Conservation (phyloP, 805 yeast species). For the Myxozyma nipponensis region DNA sequence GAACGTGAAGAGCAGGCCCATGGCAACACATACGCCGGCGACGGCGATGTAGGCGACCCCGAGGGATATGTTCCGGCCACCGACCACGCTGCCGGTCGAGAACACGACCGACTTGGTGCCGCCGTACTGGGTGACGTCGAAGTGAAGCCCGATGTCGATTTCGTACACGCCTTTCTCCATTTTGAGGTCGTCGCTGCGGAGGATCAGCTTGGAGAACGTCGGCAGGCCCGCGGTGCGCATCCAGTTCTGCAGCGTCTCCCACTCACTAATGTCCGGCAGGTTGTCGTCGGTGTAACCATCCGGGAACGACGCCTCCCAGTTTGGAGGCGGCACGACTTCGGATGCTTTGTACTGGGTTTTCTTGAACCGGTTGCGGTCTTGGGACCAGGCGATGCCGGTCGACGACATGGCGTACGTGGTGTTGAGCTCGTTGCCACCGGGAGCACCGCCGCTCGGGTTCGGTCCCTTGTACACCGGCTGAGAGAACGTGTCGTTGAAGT, state of each 20-base stretch:
- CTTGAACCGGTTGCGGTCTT: slow-evolving; percentile 70
- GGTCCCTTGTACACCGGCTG: slow-evolving; percentile 42
- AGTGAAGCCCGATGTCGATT: slow-evolving; percentile 61
- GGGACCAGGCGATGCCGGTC: slow-evolving; percentile 76
- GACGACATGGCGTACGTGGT: slow-evolving; percentile 44
- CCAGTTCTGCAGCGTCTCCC: slow-evolving; percentile 94
- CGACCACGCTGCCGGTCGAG: slow-evolving; percentile 77
- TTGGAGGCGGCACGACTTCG: slow-evolving; percentile 90
- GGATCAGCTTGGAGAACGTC: slow-evolving; percentile 76
- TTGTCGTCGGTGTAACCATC: slow-evolving; percentile 83
- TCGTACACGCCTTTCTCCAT: slow-evolving; percentile 66
- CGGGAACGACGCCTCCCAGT: slow-evolving; percentile 77
- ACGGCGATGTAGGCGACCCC: slow-evolving; percentile 84
- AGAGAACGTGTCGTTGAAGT: slow-evolving; percentile 77
- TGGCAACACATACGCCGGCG: slow-evolving; percentile 68
- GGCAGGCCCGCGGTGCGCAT: slow-evolving; percentile 97
- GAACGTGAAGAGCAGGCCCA: slow-evolving; percentile 70
- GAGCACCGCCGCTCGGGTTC: slow-evolving; percentile 35
- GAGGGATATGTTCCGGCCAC: slow-evolving; percentile 80
- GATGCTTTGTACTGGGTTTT: slow-evolving; percentile 62
- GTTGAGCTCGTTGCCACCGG: slow-evolving; percentile 29
- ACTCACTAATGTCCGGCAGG: slow-evolving; percentile 65
- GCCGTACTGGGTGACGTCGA: slow-evolving; percentile 76
- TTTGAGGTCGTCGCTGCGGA: slow-evolving; percentile 59
- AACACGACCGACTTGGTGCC: slow-evolving; percentile 84